Evolutionary conservation across 139 green algal species (phyloP), one percentile per base, ranked within the genome.

Genomic region (Prasinococcaceae sp.): DNA sequence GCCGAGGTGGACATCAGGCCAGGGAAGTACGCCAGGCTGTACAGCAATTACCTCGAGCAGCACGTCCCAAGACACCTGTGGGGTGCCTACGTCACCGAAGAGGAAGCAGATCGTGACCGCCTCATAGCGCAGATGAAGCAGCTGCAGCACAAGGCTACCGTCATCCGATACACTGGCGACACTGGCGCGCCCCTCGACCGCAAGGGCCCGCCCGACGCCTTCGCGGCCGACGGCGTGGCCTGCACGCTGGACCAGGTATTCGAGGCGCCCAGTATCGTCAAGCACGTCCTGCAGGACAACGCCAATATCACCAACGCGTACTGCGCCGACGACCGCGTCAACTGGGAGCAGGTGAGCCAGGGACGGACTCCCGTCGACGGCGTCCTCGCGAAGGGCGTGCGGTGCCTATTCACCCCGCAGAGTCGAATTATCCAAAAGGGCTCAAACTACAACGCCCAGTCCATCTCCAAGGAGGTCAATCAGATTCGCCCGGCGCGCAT

Each of bases 171-270:
- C 44, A 22, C 5, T 6, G 17, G 12, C 5, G 20, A 32, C 17
- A 22, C 12, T 4, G 47, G 19, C 25, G 22, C 47, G 10, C 12
- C 22, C 47, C 4, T 54, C 24, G 10, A 74, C 49, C 47, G 37
- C 27, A 41, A 30, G 1, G 69, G 72, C 1, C 42, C 58, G 33
- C 43, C 59, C 10, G 16, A 38, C 1, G n/a, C 54, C 1, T 73
- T 62, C 33, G 36, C 22, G 36, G 49, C 8, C 17, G 52, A 72
- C 23, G 78, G 78, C 55, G 66, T 93, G 6, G 68, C 50, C 3
- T 50, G 72, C 55, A 86, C 78, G 1, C 49, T 94, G 19, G 78
- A 92, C 49, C 33, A 85, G 54, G 61, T 83, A 6, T 80, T 92
- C 30, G 49, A 79, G n/a, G 81, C 84, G 3, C 71, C 78, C 0